phyloP scores from a whole-genome alignment of 202 grass and related monocot species.

The Panicum virgatum region DNA sequence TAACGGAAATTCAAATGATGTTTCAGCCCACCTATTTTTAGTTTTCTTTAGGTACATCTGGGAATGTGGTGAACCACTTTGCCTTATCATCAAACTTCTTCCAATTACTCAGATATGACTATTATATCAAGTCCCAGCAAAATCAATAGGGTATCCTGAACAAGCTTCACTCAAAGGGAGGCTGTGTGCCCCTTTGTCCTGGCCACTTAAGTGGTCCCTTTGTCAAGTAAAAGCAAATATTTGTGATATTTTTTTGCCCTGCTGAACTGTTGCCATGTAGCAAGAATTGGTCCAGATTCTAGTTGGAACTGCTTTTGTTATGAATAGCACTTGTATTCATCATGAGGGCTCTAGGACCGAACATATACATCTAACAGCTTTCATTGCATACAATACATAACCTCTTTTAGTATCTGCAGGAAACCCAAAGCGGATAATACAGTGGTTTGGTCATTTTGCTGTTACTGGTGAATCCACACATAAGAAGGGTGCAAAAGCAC shows the following conservation, averaged over 20 bases:
- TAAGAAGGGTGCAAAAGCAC: constrained; percentile 70
- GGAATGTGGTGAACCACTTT: neutral
- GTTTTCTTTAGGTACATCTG: constrained; percentile 1
- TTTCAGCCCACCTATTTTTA: neutral
- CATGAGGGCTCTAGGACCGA: too few relatives aligned
- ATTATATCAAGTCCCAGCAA: constrained; percentile 1
- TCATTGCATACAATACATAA: constrained; percentile 16
- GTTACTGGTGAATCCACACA: constrained; percentile 67
- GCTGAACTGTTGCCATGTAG: constrained; percentile 1
- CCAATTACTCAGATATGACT: neutral
- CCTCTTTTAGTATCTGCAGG: constrained; percentile 48
- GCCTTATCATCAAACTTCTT: constrained; percentile 21
- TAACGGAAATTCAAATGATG: constrained; percentile 1
- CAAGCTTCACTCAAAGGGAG: neutral
- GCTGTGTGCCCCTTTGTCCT: constrained; percentile 5
- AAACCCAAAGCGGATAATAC: constrained; percentile 60
- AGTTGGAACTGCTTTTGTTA: neutral
- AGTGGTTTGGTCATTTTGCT: constrained; percentile 89
- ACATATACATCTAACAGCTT: too few relatives aligned
- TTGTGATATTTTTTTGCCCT: neutral
- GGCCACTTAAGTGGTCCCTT: neutral
- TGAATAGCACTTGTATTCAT: too few relatives aligned
- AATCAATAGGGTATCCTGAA: neutral
- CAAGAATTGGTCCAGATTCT: constrained; percentile 11
- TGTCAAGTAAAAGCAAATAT: constrained; percentile 1